Percentiles rank a stretch among this genome's conserved stretches.
Evolutionary conservation across 164 flowering plant species (phyloP).

Genomic region (Aristolochia californica): DNA sequence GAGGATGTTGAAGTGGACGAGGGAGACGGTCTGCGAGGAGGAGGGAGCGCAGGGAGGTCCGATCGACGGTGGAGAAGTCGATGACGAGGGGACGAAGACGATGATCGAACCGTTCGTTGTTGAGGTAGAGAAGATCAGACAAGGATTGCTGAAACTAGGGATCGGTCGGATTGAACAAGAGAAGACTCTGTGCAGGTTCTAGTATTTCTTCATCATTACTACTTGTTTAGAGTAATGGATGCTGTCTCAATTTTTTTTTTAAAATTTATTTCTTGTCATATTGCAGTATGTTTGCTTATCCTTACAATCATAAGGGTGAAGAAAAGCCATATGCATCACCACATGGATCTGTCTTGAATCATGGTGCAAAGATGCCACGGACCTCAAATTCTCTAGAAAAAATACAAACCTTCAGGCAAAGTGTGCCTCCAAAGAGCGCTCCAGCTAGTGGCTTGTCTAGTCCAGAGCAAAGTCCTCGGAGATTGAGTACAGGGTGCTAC

Average conservation of each 20-base stretch:
- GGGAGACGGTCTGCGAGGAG: background rate
- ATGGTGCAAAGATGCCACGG: constrained; percentile 16
- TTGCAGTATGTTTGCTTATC: constrained; percentile 20
- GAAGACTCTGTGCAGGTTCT: too few species aligned
- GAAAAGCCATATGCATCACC: constrained; percentile 12
- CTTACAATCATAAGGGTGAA: constrained; percentile 8
- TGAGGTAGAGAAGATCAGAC: background rate
- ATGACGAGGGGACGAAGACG: constrained; percentile 1
- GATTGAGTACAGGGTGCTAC: constrained; percentile 20
- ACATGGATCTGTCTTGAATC: constrained; percentile 10
- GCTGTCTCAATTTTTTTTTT: too few species aligned
- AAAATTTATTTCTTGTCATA: background rate
- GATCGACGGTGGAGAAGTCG: background rate
- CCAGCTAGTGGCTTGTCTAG: constrained; percentile 54
- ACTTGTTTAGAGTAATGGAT: too few species aligned
- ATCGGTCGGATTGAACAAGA: too few species aligned
- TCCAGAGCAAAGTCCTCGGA: constrained; percentile 51
- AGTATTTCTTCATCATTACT: too few species aligned
- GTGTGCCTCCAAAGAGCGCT: constrained; percentile 44
- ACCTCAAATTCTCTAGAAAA: constrained; percentile 12
- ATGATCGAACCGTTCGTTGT: background rate
- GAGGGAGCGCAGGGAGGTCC: background rate
- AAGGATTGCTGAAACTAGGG: background rate
- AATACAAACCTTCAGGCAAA: constrained; percentile 16
- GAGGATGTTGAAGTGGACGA: constrained; percentile 1